Evolutionary conservation across 1,284 basidiomycete species (phyloP).

Genomic region (Rhodotorula sp.): DNA sequence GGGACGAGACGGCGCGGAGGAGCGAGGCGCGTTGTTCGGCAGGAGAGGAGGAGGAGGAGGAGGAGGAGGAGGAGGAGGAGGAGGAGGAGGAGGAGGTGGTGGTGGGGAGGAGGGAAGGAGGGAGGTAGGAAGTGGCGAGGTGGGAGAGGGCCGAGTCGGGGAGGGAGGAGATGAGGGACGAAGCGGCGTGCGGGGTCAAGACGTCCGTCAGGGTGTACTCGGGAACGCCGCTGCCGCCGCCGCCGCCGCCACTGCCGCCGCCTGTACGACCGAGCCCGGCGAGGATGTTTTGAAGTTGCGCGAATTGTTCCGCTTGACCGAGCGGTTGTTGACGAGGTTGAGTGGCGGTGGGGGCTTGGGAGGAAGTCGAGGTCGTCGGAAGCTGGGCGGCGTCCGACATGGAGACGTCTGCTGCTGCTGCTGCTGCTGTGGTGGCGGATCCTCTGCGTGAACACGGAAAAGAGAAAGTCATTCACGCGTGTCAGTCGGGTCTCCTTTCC

Average conservation of each 20-base stretch:
- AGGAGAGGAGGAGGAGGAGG: slow-evolving; percentile 30
- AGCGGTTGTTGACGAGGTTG: background rate
- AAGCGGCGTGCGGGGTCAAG: slow-evolving; percentile 32
- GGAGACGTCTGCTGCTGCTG: background rate
- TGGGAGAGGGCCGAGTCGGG: slow-evolving; percentile 27
- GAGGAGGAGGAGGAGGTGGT: slow-evolving; percentile 19
- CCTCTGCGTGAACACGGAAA: background rate
- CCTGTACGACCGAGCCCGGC: slow-evolving; percentile 10
- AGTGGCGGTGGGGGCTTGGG: background rate
- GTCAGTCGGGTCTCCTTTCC: background rate
- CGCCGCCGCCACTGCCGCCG: background rate
- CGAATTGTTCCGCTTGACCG: slow-evolving; percentile 15
- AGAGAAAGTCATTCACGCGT: background rate
- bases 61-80: slow-evolving; percentile 31
- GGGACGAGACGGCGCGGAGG: slow-evolving; percentile 25
- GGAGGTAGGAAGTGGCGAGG: slow-evolving; percentile 7
- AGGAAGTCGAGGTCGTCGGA: background rate
- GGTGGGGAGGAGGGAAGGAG: slow-evolving; percentile 35
- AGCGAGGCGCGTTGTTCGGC: slow-evolving; percentile 28
- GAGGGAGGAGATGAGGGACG: slow-evolving; percentile 34
- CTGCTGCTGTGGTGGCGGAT: no score
- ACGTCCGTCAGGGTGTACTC: slow-evolving; percentile 41
- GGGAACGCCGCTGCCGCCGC: slow-evolving; percentile 5
- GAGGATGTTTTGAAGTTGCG: slow-evolving; percentile 30
- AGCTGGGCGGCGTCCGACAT: background rate